Evolutionary conservation across 1,284 basidiomycete species (phyloP).

Genomic region (Inonotus obliquus): DNA sequence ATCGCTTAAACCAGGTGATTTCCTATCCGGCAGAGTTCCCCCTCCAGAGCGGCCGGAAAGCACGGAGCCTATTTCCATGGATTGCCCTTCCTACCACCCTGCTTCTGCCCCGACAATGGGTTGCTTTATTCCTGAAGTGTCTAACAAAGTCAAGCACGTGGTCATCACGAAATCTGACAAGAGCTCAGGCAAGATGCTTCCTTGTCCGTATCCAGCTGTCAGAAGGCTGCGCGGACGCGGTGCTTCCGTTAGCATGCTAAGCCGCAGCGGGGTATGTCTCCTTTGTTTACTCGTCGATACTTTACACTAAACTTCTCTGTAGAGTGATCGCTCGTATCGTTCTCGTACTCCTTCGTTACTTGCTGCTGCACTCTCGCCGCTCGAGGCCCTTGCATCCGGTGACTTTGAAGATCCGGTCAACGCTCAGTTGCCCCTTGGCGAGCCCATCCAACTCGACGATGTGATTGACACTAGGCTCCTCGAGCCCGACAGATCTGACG

Average conservation of each 20-base stretch:
- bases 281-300: background rate
- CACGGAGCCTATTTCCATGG: conserved; percentile 22
- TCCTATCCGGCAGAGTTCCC: conserved; percentile 52
- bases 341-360: conserved; percentile 25
- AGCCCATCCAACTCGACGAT: conserved; percentile 68
- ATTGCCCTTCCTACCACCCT: background rate
- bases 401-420: conserved; percentile 32
- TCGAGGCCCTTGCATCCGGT: conserved; percentile 25
- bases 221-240: conserved; percentile 17
- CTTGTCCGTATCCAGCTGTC: conserved; percentile 56
- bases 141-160: conserved; percentile 25
- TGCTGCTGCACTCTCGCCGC: conserved; percentile 21
- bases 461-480: conserved; percentile 74
- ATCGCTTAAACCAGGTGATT: conserved; percentile 58
- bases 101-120: conserved; percentile 13
- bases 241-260: conserved; percentile 20
- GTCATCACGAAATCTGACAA: conserved; percentile 50
- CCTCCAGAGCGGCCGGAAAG: conserved; percentile 40
- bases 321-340: conserved; percentile 29
- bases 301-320: conserved; percentile 30
- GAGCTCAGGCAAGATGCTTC: conserved; percentile 40
- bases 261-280: conserved; percentile 18
- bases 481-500: conserved; percentile 46
- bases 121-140: conserved; percentile 1
- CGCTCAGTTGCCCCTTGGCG: conserved; percentile 34